Percentiles rank a stretch among this genome's conserved stretches.
These are phyloP conservation scores for Metarhizium brunneum DNA, from an alignment of 2,329 filamentous ascomycete species.

Conservation along the genomic window DNA sequence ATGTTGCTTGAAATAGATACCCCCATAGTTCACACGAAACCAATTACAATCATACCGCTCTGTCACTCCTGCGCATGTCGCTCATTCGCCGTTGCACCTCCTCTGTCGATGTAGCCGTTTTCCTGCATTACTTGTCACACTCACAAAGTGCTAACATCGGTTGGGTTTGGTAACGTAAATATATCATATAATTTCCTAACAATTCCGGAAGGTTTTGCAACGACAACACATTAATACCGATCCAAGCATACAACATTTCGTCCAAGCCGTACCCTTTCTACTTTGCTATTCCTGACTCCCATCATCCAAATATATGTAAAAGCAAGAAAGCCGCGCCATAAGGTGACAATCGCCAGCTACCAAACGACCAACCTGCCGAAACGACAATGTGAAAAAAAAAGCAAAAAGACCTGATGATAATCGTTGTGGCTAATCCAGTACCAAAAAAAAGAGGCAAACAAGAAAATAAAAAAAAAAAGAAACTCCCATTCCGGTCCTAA, in stretches of 20 bases:
- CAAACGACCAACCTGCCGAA: conserved; percentile 1
- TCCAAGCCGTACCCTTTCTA: not conserved
- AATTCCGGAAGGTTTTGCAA: not conserved
- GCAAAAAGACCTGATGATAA: not conserved
- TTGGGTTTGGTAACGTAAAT: not conserved
- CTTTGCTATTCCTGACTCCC: conserved; percentile 4
- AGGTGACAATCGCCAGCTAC: not conserved
- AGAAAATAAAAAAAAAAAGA: not conserved
- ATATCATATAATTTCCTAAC: not conserved
- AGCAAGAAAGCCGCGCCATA: not conserved
- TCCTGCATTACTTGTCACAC: not conserved
- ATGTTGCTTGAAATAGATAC: conserved; percentile 3
- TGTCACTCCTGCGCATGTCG: not conserved
- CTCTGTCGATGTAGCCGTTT: not conserved
- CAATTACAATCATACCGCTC: not conserved
- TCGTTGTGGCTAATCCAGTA: not conserved
- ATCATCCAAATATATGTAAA: conserved; percentile 1
- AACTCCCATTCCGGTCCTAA: not conserved
- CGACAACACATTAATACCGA: not conserved
- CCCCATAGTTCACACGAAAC: conserved; percentile 1
- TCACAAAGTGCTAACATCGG: not conserved
- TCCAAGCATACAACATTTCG: conserved; percentile 4
- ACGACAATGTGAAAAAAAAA: conserved; percentile 4
- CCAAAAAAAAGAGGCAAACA: not conserved
- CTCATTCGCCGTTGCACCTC: not conserved